Conservation (phyloP, 2,329 filamentous ascomycete species). For the Fusarium sp. region DNA sequence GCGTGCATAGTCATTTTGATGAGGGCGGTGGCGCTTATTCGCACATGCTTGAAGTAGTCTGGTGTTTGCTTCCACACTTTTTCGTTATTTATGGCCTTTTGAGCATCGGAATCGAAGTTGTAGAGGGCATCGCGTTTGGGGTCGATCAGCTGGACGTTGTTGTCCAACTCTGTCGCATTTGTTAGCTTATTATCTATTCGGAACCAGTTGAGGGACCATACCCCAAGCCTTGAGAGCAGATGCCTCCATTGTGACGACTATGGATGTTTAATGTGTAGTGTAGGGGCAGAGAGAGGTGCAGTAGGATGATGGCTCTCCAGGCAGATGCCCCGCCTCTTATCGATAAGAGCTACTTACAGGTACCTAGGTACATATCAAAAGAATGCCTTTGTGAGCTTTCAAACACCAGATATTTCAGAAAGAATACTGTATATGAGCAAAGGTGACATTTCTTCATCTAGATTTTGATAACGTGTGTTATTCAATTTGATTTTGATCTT, state of each 20-base stretch:
- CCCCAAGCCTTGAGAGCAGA: constrained; percentile 49
- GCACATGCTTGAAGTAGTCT: constrained; percentile 91
- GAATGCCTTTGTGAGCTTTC: no score
- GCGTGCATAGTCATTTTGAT: constrained; percentile 99
- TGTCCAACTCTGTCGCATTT: constrained; percentile 78
- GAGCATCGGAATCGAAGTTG: constrained; percentile 76
- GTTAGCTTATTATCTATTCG: constrained; percentile 13
- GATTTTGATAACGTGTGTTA: no score
- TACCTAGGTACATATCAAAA: not conserved
- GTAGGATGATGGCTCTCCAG: constrained; percentile 31
- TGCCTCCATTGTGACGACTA: constrained; percentile 44
- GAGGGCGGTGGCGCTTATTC: constrained; percentile 91
- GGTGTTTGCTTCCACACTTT: constrained; percentile 83
- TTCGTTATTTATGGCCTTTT: constrained; percentile 72
- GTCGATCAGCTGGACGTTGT: constrained; percentile 85
- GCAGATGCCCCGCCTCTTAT: constrained; percentile 45
- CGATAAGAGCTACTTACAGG: constrained; percentile 41
- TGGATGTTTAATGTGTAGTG: constrained; percentile 15
- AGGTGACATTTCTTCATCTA: no score
- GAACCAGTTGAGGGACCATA: not conserved
- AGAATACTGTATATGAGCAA: no score
- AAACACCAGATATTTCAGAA: no score
- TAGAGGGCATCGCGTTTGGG: constrained; percentile 91
- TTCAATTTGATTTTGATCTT: no score
- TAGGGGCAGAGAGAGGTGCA: constrained; percentile 14